Evolutionary conservation across 1,284 basidiomycete species (phyloP).

Genomic region (Austroboletus olivaceoglutinosus): DNA sequence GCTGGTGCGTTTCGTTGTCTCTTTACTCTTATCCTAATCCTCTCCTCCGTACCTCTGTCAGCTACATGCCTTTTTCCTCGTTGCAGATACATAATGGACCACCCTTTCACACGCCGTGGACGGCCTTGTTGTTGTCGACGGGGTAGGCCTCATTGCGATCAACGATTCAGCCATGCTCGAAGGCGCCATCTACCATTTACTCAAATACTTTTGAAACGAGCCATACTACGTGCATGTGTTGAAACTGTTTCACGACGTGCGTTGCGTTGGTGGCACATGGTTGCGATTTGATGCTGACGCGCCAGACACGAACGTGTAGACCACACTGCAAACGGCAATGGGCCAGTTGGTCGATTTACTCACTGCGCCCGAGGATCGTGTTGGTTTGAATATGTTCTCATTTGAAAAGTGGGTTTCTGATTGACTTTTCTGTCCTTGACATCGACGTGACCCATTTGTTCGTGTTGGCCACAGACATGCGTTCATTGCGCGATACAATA

Average conservation of each 20-base stretch:
- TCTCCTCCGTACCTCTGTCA: constrained; percentile 28
- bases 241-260: constrained; percentile 82
- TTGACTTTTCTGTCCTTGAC: too few species aligned
- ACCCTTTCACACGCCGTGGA: constrained; percentile 91
- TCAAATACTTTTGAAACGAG: constrained; percentile 83
- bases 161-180: constrained; percentile 99
- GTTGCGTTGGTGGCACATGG: not conserved
- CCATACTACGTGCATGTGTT: constrained; percentile 86
- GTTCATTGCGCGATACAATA: constrained; percentile 97
- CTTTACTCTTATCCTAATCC: too few species aligned
- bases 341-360: constrained; percentile 96
- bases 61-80: constrained; percentile 98
- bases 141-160: constrained; percentile 93
- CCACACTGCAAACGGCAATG: constrained; percentile 93
- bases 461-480: constrained; percentile 63
- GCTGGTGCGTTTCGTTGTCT: constrained; percentile 46
- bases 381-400: constrained; percentile 89
- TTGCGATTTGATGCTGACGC: too few species aligned
- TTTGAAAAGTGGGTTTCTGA: constrained; percentile 59
- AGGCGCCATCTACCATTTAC: constrained; percentile 86
- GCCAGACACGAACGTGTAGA: constrained; percentile 36
- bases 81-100: constrained; percentile 98
- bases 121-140: constrained; percentile 88
- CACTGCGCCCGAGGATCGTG: constrained; percentile 88
- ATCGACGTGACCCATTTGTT: too few species aligned